phyloP scores from a whole-genome alignment of 495 filamentous ascomycete species.

The Apodospora peruviana region DNA sequence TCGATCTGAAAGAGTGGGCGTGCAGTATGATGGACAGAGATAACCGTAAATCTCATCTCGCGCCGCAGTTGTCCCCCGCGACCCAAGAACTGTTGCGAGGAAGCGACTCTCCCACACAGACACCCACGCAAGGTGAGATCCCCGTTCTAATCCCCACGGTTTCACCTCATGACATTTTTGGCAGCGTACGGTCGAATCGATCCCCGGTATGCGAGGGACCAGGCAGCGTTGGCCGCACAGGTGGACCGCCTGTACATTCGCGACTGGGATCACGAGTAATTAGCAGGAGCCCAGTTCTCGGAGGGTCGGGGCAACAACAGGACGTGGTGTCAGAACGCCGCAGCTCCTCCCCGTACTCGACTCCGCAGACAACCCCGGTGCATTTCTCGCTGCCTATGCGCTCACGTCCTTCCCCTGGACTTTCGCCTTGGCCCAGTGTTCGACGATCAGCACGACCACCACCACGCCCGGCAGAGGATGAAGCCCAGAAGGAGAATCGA shows the following conservation, averaged over 20 bases:
- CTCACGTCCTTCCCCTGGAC: neutral
- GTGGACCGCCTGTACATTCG: slow-evolving; percentile 42
- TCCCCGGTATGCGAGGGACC: slow-evolving; percentile 38
- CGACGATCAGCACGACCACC: slow-evolving; percentile 41
- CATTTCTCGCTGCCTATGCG: slow-evolving; percentile 46
- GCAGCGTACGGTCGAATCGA: slow-evolving; percentile 33
- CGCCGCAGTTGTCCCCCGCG: slow-evolving; percentile 56
- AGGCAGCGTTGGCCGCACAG: slow-evolving; percentile 35
- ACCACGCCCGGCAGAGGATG: slow-evolving; percentile 28
- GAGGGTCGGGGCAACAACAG: slow-evolving; percentile 20
- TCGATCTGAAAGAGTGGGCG: slow-evolving; percentile 86
- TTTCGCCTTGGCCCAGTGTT: slow-evolving; percentile 33
- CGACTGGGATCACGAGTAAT: slow-evolving; percentile 44
- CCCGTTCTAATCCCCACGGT: slow-evolving; percentile 50
- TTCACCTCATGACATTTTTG: slow-evolving; percentile 33
- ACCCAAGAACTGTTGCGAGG: slow-evolving; percentile 53
- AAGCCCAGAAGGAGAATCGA: slow-evolving; percentile 13
- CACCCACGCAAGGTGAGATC: slow-evolving; percentile 63
- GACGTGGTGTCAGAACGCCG: slow-evolving; percentile 20
- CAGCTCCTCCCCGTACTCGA: slow-evolving; percentile 6
- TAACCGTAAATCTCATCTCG: slow-evolving; percentile 87
- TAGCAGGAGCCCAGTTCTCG: slow-evolving; percentile 40
- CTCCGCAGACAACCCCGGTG: slow-evolving; percentile 20
- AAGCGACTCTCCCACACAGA: slow-evolving; percentile 47
- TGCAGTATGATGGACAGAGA: slow-evolving; percentile 83